Conservation (phyloP, 225 moss, liverwort and hornwort genomes). For the Anthoceros angustus region DNA sequence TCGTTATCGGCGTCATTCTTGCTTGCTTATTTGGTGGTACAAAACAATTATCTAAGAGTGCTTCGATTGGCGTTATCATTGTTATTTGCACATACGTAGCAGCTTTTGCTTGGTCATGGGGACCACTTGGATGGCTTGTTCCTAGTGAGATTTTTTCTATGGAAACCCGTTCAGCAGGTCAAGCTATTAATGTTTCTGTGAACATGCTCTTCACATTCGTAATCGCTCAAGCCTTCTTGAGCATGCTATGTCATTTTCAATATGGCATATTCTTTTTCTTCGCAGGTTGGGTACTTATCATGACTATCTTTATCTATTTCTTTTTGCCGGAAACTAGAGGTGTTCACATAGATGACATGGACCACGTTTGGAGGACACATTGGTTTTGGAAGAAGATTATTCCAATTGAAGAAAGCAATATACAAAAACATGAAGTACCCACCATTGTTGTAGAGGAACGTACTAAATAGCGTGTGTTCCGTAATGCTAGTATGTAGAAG, state of each 20-base stretch:
- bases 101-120: slow-evolving; percentile 68
- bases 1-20: slow-evolving; percentile 1
- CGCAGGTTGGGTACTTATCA: slow-evolving; percentile 27
- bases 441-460: no score
- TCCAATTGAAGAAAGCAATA: slow-evolving; percentile 9
- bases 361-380: slow-evolving; percentile 45
- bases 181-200: slow-evolving; percentile 35
- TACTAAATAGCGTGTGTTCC: no score
- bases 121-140: slow-evolving; percentile 53
- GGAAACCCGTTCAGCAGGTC: slow-evolving; percentile 57
- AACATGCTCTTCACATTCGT: slow-evolving; percentile 62
- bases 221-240: slow-evolving; percentile 48
- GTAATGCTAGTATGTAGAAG: no score
- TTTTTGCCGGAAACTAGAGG: slow-evolving; percentile 64
- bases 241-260: slow-evolving; percentile 41
- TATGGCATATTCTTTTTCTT: slow-evolving; percentile 60
- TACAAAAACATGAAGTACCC: no score
- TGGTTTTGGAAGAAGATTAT: slow-evolving; percentile 56
- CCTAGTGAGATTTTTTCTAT: slow-evolving; percentile 52
- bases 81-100: slow-evolving; percentile 36
- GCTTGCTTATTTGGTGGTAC: not conserved
- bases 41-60: slow-evolving; percentile 10
- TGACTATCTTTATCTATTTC: slow-evolving; percentile 37
- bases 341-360: slow-evolving; percentile 48
- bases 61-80: slow-evolving; percentile 20